Percentiles rank a stretch among this genome's conserved stretches.
phyloP scores from a whole-genome alignment of 306 rosid species.

The Fragaria ananassa region DNA sequence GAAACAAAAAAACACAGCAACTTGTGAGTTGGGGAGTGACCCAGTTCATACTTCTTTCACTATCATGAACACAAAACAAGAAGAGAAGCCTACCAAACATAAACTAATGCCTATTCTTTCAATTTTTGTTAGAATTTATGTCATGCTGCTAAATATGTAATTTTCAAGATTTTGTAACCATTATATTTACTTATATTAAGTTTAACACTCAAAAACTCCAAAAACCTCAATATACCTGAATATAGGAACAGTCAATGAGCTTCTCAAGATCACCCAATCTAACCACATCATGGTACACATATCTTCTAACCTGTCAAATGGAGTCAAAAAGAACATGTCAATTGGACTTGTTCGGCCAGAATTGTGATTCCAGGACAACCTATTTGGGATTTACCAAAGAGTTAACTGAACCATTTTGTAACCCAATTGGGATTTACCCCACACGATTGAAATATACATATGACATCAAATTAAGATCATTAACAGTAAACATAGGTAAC shows the following conservation, averaged over 20 bases:
- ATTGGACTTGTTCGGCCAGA: conserved; percentile 9
- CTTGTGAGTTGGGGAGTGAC: background rate
- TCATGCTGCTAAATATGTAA: background rate
- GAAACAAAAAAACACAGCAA: background rate
- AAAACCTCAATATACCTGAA: conserved; percentile 57
- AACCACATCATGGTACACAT: conserved; percentile 91
- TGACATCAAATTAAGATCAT: background rate
- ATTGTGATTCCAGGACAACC: background rate
- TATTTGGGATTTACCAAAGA: conserved; percentile 4
- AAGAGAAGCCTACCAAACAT: background rate
- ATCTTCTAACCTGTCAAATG: conserved; percentile 74
- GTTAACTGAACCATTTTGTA: background rate
- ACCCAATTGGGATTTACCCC: background rate
- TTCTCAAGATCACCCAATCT: conserved; percentile 85
- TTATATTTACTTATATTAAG: background rate
- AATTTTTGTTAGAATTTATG: background rate
- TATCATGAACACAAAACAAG: background rate
- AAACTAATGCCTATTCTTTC: background rate
- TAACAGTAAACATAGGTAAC: background rate
- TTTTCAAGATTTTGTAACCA: background rate
- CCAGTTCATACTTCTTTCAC: background rate
- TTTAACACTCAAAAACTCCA: background rate
- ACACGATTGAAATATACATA: background rate
- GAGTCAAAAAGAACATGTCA: background rate
- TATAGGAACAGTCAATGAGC: conserved; percentile 79